Evolutionary conservation across 192 early-diverging fungal species (phyloP).

Genomic region (Irineochytrium annulatum): DNA sequence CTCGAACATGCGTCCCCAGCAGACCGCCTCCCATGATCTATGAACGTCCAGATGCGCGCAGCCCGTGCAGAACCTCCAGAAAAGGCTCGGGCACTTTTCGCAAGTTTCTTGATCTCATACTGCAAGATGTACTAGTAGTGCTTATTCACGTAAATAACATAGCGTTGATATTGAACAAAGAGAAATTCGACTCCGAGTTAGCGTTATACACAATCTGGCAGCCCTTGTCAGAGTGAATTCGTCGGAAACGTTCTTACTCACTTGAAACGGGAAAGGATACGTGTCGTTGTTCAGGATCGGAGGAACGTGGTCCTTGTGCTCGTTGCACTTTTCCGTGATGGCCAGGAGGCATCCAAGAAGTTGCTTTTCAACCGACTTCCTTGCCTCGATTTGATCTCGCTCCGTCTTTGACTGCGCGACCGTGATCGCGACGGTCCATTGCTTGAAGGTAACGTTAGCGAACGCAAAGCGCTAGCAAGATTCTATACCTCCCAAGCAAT

Average conservation of each 20-base stretch:
- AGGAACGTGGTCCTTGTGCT: conserved; percentile 43
- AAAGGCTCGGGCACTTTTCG: too few species aligned
- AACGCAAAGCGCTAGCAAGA: neutral
- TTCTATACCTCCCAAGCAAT: conserved; percentile 39
- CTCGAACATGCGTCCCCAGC: conserved; percentile 24
- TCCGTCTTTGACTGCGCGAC: conserved; percentile 29
- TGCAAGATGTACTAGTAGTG: too few species aligned
- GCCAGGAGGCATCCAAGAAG: conserved; percentile 19
- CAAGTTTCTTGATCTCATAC: too few species aligned
- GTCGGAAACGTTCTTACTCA: too few species aligned
- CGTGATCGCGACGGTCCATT: conserved; percentile 31
- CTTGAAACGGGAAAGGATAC: conserved; percentile 38
- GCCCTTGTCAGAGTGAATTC: too few species aligned
- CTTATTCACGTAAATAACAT: too few species aligned
- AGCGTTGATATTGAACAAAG: too few species aligned
- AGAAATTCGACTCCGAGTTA: too few species aligned
- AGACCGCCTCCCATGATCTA: neutral
- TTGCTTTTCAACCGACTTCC: conserved; percentile 23
- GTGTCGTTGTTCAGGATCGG: conserved; percentile 35
- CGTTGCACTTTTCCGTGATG: conserved; percentile 34
- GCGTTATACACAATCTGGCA: too few species aligned
- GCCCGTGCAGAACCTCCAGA: too few species aligned
- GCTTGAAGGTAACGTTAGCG: conserved; percentile 9
- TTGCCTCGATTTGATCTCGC: conserved; percentile 34
- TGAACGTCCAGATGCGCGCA: too few species aligned